phyloP scores from a whole-genome alignment of 129 eudicot species.

The Artemisia argyi region DNA sequence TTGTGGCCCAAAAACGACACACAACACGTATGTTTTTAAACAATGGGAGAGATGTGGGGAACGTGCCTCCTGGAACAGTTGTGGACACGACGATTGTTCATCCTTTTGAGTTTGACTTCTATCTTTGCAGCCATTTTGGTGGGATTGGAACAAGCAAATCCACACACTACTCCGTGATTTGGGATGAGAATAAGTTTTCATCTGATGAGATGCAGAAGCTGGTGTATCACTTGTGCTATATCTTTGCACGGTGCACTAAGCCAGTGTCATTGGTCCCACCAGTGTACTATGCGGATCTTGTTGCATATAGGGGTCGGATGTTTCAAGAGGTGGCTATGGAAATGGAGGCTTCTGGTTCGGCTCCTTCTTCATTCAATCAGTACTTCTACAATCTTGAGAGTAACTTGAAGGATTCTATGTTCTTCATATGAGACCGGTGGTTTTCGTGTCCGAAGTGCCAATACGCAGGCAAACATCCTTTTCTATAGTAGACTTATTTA shows the following conservation, averaged over 20 bases:
- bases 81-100: conserved; percentile 65
- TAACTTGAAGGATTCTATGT: conserved; percentile 54
- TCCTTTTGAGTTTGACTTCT: conserved; percentile 66
- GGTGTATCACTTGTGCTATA: conserved; percentile 61
- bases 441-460: conserved; percentile 25
- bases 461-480: conserved; percentile 49
- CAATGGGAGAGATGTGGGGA: conserved; percentile 24
- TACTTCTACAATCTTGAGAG: conserved; percentile 42
- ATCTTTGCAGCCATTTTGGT: conserved; percentile 71
- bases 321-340: conserved; percentile 57
- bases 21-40: conserved; percentile 63
- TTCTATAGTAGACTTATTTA: conserved; percentile 7
- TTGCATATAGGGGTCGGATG: conserved; percentile 71
- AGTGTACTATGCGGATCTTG: conserved; percentile 82
- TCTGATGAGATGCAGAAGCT: conserved; percentile 68
- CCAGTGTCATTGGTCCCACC: conserved; percentile 86
- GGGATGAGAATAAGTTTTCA: conserved; percentile 55
- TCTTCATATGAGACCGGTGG: conserved; percentile 38
- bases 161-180: conserved; percentile 69
- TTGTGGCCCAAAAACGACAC: conserved; percentile 82
- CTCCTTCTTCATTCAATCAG: conserved; percentile 35
- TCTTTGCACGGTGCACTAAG: conserved; percentile 74
- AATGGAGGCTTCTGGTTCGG: conserved; percentile 20
- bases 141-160: conserved; percentile 81
- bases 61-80: conserved; percentile 82